Evolutionary conservation across 768 basidiomycete genomes (phyloP).

Genomic region (Lepiota venenata): DNA sequence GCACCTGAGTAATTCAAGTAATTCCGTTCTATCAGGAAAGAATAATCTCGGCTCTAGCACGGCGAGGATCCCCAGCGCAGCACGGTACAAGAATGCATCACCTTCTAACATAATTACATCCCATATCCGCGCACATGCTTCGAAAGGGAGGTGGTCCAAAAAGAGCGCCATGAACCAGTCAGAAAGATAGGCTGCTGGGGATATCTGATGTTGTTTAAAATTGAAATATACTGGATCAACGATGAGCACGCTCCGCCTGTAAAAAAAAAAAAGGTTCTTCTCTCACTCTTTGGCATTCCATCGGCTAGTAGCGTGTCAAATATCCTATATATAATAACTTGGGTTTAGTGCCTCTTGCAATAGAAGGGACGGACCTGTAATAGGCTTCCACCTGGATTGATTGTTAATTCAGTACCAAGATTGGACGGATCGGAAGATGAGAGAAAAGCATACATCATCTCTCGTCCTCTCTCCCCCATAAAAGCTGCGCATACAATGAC

Average conservation of each 20-base stretch:
- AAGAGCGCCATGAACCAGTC: conserved; percentile 84
- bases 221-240: conserved; percentile 76
- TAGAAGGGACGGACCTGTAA: conserved; percentile 57
- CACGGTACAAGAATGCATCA: conserved; percentile 86
- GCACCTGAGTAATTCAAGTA: conserved; percentile 75
- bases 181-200: conserved; percentile 77
- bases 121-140: conserved; percentile 87
- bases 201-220: conserved; percentile 91
- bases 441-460: conserved; percentile 58
- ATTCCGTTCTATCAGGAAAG: conserved; percentile 79
- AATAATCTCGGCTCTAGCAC: conserved; percentile 84
- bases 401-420: conserved; percentile 20
- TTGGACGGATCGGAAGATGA: not conserved
- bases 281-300: conserved; percentile 87
- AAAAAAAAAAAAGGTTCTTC: not conserved
- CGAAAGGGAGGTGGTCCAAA: conserved; percentile 85
- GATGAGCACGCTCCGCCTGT: conserved; percentile 7
- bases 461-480: conserved; percentile 67
- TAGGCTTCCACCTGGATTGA: conserved; percentile 77
- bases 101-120: conserved; percentile 87
- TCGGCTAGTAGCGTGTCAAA: conserved; percentile 92
- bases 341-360: conserved; percentile 8
- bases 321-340: conserved; percentile 46
- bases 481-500: conserved; percentile 83
- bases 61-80: conserved; percentile 76